Conservation (phyloP, 176 grass and related monocot genomes). For the Saccharum spontaneum region DNA sequence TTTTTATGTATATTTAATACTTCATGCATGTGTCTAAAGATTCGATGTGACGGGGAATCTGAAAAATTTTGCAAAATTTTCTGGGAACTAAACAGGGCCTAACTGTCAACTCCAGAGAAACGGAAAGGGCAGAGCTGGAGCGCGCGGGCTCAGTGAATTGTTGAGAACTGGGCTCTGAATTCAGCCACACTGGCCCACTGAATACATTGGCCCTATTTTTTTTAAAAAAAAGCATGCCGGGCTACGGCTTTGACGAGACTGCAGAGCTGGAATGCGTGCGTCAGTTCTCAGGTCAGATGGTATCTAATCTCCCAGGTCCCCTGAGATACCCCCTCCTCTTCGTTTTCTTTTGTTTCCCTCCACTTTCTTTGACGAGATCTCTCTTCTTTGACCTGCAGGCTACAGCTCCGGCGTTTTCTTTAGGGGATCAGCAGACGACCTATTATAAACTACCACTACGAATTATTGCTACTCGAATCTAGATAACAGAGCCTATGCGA, state of each 20-base stretch:
- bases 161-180: background rate
- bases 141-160: background rate
- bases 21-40: too few relatives aligned
- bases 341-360: background rate
- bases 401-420: background rate
- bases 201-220: background rate
- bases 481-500: background rate
- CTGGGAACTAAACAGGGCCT: too few relatives aligned
- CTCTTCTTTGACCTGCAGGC: background rate
- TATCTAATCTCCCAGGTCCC: background rate
- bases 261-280: background rate
- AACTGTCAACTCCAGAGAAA: too few relatives aligned
- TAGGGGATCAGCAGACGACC: background rate
- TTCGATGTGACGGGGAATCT: too few relatives aligned
- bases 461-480: conserved; percentile 24
- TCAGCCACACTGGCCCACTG: background rate
- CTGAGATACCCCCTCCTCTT: background rate
- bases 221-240: background rate
- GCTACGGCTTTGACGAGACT: background rate
- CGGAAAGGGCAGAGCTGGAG: too few relatives aligned
- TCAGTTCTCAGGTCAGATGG: background rate
- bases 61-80: too few relatives aligned
- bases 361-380: background rate
- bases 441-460: background rate
- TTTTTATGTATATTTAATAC: too few relatives aligned